Evolutionary conservation across 306 rosid genomes (phyloP).

Genomic region (Crataegus laevigata): DNA sequence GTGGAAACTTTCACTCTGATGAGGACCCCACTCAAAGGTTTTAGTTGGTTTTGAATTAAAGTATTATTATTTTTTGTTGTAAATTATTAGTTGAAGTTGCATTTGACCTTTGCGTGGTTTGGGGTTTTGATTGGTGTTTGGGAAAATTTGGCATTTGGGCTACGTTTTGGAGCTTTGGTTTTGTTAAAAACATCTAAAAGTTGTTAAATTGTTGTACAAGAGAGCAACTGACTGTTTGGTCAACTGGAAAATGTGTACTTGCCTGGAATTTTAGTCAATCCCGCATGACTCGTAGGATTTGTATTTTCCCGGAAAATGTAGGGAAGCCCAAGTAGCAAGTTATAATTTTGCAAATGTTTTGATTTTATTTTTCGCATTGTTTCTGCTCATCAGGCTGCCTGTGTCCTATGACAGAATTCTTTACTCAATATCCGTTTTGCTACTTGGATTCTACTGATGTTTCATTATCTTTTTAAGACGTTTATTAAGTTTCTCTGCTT

Average conservation of each 20-base stretch:
- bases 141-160: neutral
- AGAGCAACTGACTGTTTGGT: neutral
- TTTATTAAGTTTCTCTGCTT: conserved; percentile 14
- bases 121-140: conserved; percentile 3
- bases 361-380: too few relatives aligned
- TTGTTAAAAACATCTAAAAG: neutral
- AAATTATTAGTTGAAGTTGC: neutral
- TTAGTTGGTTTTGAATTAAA: neutral
- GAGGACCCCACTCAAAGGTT: conserved; percentile 95
- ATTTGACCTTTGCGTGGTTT: neutral
- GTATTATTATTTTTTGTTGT: neutral
- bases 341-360: neutral
- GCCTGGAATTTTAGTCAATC: neutral
- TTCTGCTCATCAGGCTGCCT: neutral
- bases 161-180: neutral
- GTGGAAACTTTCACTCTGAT: conserved; percentile 75
- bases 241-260: neutral
- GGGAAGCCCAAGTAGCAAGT: neutral
- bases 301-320: neutral
- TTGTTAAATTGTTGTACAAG: neutral
- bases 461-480: conserved; percentile 1
- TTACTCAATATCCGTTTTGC: neutral
- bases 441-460: neutral
- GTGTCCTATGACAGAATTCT: neutral
- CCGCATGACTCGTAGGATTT: neutral